Percentiles rank a stretch among this genome's conserved stretches.
Evolutionary conservation across 2,329 filamentous ascomycete genomes (phyloP).

Genomic region (Exophiala mesophila): DNA sequence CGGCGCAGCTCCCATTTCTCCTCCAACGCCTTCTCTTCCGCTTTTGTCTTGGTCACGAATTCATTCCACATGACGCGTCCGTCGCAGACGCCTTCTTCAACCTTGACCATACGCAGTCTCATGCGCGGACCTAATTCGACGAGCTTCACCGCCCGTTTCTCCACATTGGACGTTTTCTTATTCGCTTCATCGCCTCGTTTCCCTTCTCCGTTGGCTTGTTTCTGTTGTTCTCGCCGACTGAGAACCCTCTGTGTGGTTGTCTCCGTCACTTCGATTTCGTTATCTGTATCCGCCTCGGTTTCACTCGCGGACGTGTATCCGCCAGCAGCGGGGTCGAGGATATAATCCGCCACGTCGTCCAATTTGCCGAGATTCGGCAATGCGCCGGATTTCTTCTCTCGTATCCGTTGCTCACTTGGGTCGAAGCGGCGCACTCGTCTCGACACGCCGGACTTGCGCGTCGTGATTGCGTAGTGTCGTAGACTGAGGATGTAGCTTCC

Average conservation of each 20-base stretch:
- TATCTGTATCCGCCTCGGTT: constrained; percentile 88
- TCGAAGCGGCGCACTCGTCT: constrained; percentile 79
- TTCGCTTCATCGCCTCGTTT: constrained; percentile 30
- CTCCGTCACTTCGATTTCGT: constrained; percentile 80
- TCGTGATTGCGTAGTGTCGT: constrained; percentile 92
- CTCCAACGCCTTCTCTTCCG: constrained; percentile 74
- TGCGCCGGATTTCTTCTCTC: constrained; percentile 53
- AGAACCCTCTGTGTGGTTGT: constrained; percentile 49
- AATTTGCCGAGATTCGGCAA: constrained; percentile 87
- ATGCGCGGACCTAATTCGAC: constrained; percentile 89
- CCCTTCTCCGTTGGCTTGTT: constrained; percentile 35
- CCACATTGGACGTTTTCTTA: constrained; percentile 48
- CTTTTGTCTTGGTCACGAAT: constrained; percentile 76
- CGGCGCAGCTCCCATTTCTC: constrained; percentile 73
- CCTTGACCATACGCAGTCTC: constrained; percentile 84
- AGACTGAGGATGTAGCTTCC: constrained; percentile 79
- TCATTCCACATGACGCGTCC: constrained; percentile 98
- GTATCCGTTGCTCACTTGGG: constrained; percentile 73
- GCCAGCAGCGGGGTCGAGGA: constrained; percentile 72
- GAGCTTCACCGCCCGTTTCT: constrained; percentile 84
- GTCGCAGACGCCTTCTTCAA: constrained; percentile 85
- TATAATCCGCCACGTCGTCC: constrained; percentile 89
- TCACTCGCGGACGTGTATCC: constrained; percentile 92
- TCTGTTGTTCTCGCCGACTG: constrained; percentile 48
- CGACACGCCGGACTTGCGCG: constrained; percentile 76